phyloP scores from a whole-genome alignment of 495 filamentous ascomycete species.

The Wilcoxina mikolae region DNA sequence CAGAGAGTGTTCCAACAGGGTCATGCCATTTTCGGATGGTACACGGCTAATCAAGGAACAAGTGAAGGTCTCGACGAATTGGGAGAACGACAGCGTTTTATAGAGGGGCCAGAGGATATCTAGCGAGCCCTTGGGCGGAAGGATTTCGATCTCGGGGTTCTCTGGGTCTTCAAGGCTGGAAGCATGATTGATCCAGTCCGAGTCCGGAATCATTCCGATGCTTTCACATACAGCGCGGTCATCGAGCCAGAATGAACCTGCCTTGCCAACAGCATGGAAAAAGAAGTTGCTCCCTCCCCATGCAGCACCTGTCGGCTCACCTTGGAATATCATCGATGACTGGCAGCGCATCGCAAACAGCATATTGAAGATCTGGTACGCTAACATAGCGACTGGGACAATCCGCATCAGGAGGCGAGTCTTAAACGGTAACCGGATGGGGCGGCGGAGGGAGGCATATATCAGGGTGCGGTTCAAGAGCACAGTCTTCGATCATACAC shows the following conservation, averaged over 20 bases:
- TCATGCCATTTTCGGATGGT: constrained; percentile 84
- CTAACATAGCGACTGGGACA: constrained; percentile 58
- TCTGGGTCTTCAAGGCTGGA: constrained; percentile 35
- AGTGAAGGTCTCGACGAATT: constrained; percentile 74
- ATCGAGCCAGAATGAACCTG: constrained; percentile 21
- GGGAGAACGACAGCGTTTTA: constrained; percentile 60
- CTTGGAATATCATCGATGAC: constrained; percentile 34
- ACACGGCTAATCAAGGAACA: constrained; percentile 79
- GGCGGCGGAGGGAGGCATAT: constrained; percentile 73
- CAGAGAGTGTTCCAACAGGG: constrained; percentile 86
- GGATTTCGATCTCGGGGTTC: constrained; percentile 32
- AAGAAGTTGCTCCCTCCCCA: constrained; percentile 13
- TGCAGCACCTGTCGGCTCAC: neutral
- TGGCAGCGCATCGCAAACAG: constrained; percentile 86
- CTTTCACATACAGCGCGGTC: constrained; percentile 20
- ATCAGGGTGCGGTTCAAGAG: constrained; percentile 83
- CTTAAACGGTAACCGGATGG: constrained; percentile 54
- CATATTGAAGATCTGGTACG: constrained; percentile 49
- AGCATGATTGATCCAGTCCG: constrained; percentile 15
- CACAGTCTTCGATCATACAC: constrained; percentile 44
- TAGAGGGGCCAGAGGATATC: constrained; percentile 81
- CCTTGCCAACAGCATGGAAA: constrained; percentile 16
- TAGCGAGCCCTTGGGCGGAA: constrained; percentile 52
- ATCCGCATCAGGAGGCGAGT: constrained; percentile 59
- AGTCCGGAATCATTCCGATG: constrained; percentile 23